A percentile compares a stretch with the other conserved stretches of the same genome.
Conservation (phyloP, 441 rosid genomes). For the Adansonia grandidieri region DNA sequence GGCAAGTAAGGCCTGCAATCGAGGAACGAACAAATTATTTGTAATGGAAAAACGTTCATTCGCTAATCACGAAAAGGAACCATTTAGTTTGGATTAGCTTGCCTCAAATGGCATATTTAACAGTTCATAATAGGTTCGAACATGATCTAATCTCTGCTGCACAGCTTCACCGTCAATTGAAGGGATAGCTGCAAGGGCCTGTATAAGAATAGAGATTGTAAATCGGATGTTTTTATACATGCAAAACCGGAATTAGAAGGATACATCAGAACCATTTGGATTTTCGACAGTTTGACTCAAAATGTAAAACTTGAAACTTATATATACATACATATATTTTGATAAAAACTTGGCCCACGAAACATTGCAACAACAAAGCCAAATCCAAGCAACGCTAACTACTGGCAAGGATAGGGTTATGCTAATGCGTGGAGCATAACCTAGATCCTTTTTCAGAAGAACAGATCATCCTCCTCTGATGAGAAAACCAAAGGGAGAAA, state of each 20-base stretch:
- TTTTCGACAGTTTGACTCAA: neutral
- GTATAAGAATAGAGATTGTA: conserved; percentile 28
- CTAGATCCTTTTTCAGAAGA: neutral
- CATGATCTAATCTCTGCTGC: conserved; percentile 78
- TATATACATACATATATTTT: neutral
- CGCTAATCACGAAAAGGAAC: neutral
- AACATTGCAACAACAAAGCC: neutral
- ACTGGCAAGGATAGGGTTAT: neutral
- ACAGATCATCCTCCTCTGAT: neutral
- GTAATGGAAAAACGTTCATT: neutral
- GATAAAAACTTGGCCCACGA: neutral
- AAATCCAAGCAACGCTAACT: neutral
- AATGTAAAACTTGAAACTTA: neutral
- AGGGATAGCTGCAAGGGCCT: conserved; percentile 94
- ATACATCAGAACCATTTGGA: neutral
- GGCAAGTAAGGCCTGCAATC: conserved; percentile 83
- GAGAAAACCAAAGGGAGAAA: conserved; percentile 7
- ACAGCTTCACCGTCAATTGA: conserved; percentile 77
- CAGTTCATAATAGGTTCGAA: conserved; percentile 89
- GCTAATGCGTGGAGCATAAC: neutral
- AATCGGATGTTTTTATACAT: neutral
- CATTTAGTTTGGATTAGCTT: conserved; percentile 31
- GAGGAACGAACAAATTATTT: conserved; percentile 10
- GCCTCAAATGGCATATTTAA: conserved; percentile 97
- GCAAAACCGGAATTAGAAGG: conserved; percentile 4